A percentile compares a stretch with the other conserved stretches of the same genome.
phyloP scores from a whole-genome alignment of 176 grass and related monocot species.

The Avena eriantha region DNA sequence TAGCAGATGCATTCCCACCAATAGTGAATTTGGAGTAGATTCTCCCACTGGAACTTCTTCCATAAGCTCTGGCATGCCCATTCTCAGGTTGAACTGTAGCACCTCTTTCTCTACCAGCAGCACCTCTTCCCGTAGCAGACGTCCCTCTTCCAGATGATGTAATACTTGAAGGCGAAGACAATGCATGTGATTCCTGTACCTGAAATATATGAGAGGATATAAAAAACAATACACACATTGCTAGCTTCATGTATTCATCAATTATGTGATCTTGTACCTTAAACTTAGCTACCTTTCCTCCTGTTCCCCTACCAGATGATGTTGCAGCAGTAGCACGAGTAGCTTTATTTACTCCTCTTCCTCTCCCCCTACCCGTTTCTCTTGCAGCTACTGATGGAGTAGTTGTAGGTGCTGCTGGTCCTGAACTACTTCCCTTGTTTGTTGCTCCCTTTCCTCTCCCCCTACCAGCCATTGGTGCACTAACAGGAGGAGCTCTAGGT shows the following conservation, averaged over 20 bases:
- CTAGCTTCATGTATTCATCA: background rate
- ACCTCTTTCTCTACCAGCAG: background rate
- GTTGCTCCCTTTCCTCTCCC: background rate
- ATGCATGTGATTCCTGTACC: background rate
- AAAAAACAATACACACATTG: background rate
- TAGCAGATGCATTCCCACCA: background rate
- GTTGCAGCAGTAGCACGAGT: background rate
- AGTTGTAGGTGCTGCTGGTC: background rate
- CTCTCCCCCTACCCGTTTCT: background rate
- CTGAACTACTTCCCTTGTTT: background rate
- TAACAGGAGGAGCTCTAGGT: no score
- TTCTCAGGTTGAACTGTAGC: background rate
- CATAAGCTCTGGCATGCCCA: background rate
- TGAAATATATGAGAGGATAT: background rate
- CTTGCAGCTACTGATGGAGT: background rate
- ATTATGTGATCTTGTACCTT: background rate
- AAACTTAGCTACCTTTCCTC: background rate
- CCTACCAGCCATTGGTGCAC: background rate
- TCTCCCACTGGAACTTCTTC: slow-evolving; percentile 6
- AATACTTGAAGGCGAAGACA: background rate
- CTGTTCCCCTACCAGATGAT: no score
- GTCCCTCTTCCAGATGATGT: background rate
- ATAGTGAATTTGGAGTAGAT: background rate
- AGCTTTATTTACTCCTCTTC: background rate
- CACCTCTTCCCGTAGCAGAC: no score